Percentiles rank a stretch among this genome's conserved stretches.
These are phyloP conservation scores for Scolecobasidium constrictum DNA, from an alignment of 2,329 filamentous ascomycete species.

Conservation along the genomic window DNA sequence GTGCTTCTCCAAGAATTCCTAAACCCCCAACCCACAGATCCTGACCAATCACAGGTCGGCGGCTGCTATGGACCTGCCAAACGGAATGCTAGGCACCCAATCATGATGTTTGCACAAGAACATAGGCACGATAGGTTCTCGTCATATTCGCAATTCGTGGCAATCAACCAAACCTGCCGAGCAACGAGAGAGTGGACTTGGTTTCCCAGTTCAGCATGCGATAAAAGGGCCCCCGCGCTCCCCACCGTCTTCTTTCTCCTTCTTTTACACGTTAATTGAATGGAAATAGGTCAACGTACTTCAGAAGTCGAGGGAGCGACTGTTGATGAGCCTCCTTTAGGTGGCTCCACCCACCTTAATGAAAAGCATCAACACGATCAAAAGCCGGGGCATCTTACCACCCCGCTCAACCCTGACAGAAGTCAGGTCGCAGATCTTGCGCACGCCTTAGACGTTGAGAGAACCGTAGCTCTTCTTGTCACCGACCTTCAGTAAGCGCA, in stretches of 20 bases:
- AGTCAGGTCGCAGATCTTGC: too few relatives aligned
- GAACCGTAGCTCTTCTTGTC: neutral
- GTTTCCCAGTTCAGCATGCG: too few relatives aligned
- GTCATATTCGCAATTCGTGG: too few relatives aligned
- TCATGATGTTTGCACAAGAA: neutral
- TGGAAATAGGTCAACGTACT: conserved; percentile 14
- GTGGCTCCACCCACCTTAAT: conserved; percentile 11
- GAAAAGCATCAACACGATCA: conserved; percentile 16
- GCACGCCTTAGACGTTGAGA: neutral
- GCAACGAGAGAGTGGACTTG: too few relatives aligned
- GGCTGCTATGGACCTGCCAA: too few relatives aligned
- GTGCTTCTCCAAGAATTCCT: neutral
- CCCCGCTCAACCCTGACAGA: too few relatives aligned
- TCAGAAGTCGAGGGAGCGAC: conserved; percentile 21
- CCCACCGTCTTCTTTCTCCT: neutral
- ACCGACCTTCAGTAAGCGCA: neutral
- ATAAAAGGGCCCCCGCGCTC: too few relatives aligned
- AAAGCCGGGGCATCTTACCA: neutral
- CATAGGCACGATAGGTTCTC: conserved; percentile 16
- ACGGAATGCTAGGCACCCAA: neutral
- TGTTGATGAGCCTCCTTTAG: conserved; percentile 8
- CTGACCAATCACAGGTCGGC: too few relatives aligned
- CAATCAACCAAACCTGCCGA: too few relatives aligned
- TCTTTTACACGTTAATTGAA: conserved; percentile 14
- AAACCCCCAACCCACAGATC: too few relatives aligned